Evolutionary conservation across 192 early-diverging fungal genomes (phyloP).

Genomic region (Rhizophagus sp.): DNA sequence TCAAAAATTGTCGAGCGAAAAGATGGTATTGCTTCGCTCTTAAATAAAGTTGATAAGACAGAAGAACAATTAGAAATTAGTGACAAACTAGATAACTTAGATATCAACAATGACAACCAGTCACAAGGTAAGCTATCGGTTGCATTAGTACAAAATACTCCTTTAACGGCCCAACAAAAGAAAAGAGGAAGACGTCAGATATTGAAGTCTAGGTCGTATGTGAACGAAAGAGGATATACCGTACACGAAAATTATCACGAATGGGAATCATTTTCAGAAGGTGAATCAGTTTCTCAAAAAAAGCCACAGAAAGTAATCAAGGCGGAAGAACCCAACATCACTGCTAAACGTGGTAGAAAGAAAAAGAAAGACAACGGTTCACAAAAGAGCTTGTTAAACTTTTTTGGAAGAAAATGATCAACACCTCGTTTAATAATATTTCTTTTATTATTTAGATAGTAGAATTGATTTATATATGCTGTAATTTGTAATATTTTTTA

Average conservation of each 20-base stretch:
- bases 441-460: no score
- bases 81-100: no score
- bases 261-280: neutral
- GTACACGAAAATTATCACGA: neutral
- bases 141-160: neutral
- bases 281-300: neutral
- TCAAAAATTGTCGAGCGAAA: no score
- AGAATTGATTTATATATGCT: no score
- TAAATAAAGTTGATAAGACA: no score
- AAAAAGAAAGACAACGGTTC: neutral
- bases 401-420: neutral
- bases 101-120: neutral
- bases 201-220: neutral
- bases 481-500: no score
- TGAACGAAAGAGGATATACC: neutral
- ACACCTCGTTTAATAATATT: no score
- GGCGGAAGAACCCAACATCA: neutral
- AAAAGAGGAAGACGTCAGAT: neutral
- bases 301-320: neutral
- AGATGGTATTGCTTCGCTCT: no score
- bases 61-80: no score
- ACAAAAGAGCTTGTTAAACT: neutral
- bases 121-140: neutral
- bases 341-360: neutral
- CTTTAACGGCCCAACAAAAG: neutral